Evolutionary conservation across 768 basidiomycete species (phyloP), one percentile per base, ranked within the genome.

Genomic region (Lyophyllum shimeji): DNA sequence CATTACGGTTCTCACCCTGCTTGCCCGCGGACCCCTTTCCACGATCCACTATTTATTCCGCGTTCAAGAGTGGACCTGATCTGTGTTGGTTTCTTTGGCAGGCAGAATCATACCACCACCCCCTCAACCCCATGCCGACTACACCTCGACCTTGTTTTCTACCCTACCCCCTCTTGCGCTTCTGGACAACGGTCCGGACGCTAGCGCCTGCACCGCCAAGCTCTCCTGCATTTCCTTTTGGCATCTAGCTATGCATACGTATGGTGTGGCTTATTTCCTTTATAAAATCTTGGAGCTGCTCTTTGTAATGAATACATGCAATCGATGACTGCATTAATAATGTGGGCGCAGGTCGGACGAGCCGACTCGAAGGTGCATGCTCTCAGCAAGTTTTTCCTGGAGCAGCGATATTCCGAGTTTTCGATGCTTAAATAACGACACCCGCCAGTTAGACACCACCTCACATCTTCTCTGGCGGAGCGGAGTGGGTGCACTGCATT

Each of bases 131-230:
- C 2, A 4, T n/a, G 9, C n/a, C 27, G 21, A 31, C 24, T 27
- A 15, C 24, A 17, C 25, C 6, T 45, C 15, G 34, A 17, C 25
- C 6, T 45, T 18, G 34, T 37, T 37, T 37, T 3, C 12, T 6
- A 12, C 31, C 31, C 31, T 12, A 6, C 31, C 34, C 9, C 43
- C 25, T 29, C 37, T 45, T 23, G 23, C n/a, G 46, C 56, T 61
- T 57, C 56, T 55, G 50, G 56, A 61, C 57, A 33, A 43, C 11
- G 51, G 53, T 50, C 53, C 54, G 49, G 60, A 53, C 60, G 60
- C 48, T 58, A 56, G 60, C 54, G 60, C 47, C 56, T 61, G 56
- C 43, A 58, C 54, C 34, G 25, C n/a, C 46, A 55, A 58, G 49
- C 25, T 42, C 48, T 27, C 21, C 11, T 42, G 37, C 21, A 25